A percentile compares a stretch with the other conserved stretches of the same genome.
Conservation (phyloP, 108 stramenopile genomes). For the Pseudonitzschia pungens region DNA sequence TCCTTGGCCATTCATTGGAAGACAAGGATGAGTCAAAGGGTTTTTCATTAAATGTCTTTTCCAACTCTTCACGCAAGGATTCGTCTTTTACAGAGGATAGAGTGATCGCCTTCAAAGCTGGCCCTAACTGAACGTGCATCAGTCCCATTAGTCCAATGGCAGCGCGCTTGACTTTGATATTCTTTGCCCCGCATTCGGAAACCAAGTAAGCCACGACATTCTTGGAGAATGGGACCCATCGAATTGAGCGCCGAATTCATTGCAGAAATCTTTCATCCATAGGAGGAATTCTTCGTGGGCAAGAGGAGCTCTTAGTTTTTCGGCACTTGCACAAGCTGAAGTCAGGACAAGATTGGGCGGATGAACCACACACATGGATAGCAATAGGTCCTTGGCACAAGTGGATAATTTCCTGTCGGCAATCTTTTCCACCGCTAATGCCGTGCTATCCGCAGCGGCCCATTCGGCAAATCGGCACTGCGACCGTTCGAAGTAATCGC, state of each 20-base stretch:
- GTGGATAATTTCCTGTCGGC: conserved; percentile 73
- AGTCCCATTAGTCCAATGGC: conserved; percentile 56
- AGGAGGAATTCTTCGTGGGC: conserved; percentile 67
- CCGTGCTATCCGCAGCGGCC: conserved; percentile 44
- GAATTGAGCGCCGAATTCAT: conserved; percentile 71
- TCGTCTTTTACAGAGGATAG: conserved; percentile 39
- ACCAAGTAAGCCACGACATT: conserved; percentile 50
- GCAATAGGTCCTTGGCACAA: conserved; percentile 48
- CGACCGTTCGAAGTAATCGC: conserved; percentile 39
- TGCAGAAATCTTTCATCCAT: conserved; percentile 55
- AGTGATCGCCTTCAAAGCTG: conserved; percentile 55
- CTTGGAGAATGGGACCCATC: conserved; percentile 47
- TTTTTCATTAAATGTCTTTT: conserved; percentile 45
- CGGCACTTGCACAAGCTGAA: conserved; percentile 31
- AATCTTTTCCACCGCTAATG: conserved; percentile 68
- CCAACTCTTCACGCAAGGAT: conserved; percentile 39
- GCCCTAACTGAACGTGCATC: conserved; percentile 75
- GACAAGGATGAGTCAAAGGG: conserved; percentile 47
- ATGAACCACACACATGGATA: conserved; percentile 54
- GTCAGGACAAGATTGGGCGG: conserved; percentile 47
- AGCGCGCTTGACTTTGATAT: conserved; percentile 75
- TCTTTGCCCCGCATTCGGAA: conserved; percentile 31
- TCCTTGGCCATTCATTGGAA: conserved; percentile 33
- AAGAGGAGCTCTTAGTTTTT: conserved; percentile 65
- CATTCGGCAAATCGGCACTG: conserved; percentile 37